Conservation (phyloP, 2,329 filamentous ascomycete species). For the Chrysoporthe austroafricana region DNA sequence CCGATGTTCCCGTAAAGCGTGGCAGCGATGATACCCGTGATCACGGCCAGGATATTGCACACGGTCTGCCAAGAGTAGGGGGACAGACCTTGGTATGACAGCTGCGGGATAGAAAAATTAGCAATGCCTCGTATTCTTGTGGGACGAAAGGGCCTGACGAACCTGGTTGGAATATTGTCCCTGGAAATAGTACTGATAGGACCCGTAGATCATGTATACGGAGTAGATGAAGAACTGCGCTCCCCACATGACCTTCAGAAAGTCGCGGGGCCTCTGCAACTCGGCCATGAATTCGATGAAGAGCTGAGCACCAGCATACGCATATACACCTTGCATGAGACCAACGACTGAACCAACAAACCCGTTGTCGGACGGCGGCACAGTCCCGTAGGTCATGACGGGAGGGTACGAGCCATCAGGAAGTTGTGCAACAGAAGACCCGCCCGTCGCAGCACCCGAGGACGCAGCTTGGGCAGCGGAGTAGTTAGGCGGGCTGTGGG, state of each 20-base stretch:
- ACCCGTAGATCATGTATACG: slow-evolving; percentile 44
- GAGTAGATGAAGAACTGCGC: slow-evolving; percentile 45
- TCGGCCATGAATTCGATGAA: slow-evolving; percentile 60
- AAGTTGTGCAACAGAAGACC: slow-evolving; percentile 35
- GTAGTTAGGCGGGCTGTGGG: slow-evolving; percentile 53
- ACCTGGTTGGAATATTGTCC: slow-evolving; percentile 44
- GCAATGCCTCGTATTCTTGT: not conserved
- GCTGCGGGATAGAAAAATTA: slow-evolving; percentile 38
- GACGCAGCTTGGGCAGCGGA: slow-evolving; percentile 35
- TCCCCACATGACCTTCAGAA: slow-evolving; percentile 44
- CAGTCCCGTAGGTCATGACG: slow-evolving; percentile 41
- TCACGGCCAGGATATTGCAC: slow-evolving; percentile 46
- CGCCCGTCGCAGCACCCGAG: slow-evolving; percentile 34
- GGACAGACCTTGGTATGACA: slow-evolving; percentile 46
- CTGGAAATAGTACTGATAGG: slow-evolving; percentile 46
- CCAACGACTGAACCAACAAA: slow-evolving; percentile 51
- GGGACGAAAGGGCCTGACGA: not conserved
- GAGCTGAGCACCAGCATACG: slow-evolving; percentile 59
- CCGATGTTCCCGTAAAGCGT: slow-evolving; percentile 56
- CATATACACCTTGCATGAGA: slow-evolving; percentile 55
- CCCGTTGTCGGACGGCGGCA: slow-evolving; percentile 45
- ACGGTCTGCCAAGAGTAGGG: slow-evolving; percentile 47
- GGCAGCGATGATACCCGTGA: slow-evolving; percentile 48
- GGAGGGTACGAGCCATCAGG: slow-evolving; percentile 38
- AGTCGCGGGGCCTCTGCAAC: slow-evolving; percentile 46